A percentile compares a stretch with the other conserved stretches of the same genome.
Evolutionary conservation across 2,329 filamentous ascomycete genomes (phyloP).

Genomic region (Claviceps purpurea): DNA sequence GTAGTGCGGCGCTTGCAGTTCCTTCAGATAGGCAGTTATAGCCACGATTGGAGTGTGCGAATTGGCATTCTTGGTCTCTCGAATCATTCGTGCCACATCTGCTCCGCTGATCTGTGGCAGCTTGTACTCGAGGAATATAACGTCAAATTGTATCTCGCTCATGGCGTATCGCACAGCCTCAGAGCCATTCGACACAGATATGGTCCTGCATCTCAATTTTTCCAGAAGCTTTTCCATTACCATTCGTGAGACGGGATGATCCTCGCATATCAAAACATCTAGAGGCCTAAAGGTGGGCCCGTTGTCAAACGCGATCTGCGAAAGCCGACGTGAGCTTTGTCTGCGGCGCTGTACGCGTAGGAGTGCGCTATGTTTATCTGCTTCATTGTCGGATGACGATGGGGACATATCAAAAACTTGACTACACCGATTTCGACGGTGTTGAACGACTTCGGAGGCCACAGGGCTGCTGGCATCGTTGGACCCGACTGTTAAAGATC

Average conservation of each 20-base stretch:
- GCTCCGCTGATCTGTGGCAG: slow-evolving; percentile 88
- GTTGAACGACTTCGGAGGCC: slow-evolving; percentile 52
- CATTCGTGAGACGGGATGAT: slow-evolving; percentile 89
- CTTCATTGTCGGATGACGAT: slow-evolving; percentile 94
- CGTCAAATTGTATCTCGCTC: slow-evolving; percentile 96
- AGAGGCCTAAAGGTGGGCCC: slow-evolving; percentile 79
- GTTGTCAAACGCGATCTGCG: slow-evolving; percentile 75
- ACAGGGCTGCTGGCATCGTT: slow-evolving; percentile 82
- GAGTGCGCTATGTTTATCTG: slow-evolving; percentile 78
- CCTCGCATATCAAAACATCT: slow-evolving; percentile 92
- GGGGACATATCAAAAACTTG: slow-evolving; percentile 95
- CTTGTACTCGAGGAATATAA: slow-evolving; percentile 96
- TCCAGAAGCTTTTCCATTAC: slow-evolving; percentile 99
- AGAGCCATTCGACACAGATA: slow-evolving; percentile 77
- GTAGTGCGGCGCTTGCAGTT: slow-evolving; percentile 85
- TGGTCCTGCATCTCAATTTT: slow-evolving; percentile 86
- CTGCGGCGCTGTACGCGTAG: slow-evolving; percentile 84
- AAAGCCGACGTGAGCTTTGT: slow-evolving; percentile 91
- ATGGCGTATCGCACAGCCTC: slow-evolving; percentile 90
- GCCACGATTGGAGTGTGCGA: slow-evolving; percentile 90
- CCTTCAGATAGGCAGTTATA: slow-evolving; percentile 95
- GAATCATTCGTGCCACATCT: slow-evolving; percentile 93
- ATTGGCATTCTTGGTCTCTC: slow-evolving; percentile 91
- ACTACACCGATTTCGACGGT: slow-evolving; percentile 81
- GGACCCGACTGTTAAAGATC: slow-evolving; percentile 87